Evolutionary conservation across 768 basidiomycete genomes (phyloP), one percentile per base, ranked within the genome.

Genomic region (Mycena polygramma): DNA sequence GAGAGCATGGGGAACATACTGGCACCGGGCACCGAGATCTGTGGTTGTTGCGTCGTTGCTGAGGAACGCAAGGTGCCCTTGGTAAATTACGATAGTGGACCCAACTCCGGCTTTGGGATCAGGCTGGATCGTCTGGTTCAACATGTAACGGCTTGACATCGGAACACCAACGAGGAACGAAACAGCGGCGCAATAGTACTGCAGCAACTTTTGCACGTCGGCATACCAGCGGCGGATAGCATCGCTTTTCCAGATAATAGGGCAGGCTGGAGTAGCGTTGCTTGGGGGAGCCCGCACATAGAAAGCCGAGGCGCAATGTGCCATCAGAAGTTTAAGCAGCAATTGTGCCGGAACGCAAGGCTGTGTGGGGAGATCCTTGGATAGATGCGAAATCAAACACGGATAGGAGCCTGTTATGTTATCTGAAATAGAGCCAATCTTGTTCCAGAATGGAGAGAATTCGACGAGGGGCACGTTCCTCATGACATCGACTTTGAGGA

Each of bases 101-200:
- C 7, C 48, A 22, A 7, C n/a, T n/a, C n/a, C n/a, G n/a, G n/a
- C n/a, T 22, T 20, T 22, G n/a, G 7, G n/a, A 51, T 22, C n/a
- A 20, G 48, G 48, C 48, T n/a, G 11, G n/a, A 51, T 13, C 11
- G 48, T 22, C 11, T 17, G 48, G 11, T 51, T 51, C 48, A 51
- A 20, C 20, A 51, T 14, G 48, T 7, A 13, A 7, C 11, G 11
- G n/a, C 11, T 7, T 17, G 48, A 13, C 11, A 51, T 20, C 20
- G 48, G 48, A n/a, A n/a, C n/a, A 7, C 48, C 48, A 7, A 51
- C 48, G 48, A 51, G 48, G n/a, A 51, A 51, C 10, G 48, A n/a
- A 51, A 51, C 11, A 51, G 48, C 48, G n/a, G 48, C 48, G n/a
- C 48, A 51, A 51, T 13, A 51, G 48, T 51, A 51, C n/a, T 51